Evolutionary conservation across 495 filamentous ascomycete species (phyloP).

Genomic region (Glutinoglossum americanum): DNA sequence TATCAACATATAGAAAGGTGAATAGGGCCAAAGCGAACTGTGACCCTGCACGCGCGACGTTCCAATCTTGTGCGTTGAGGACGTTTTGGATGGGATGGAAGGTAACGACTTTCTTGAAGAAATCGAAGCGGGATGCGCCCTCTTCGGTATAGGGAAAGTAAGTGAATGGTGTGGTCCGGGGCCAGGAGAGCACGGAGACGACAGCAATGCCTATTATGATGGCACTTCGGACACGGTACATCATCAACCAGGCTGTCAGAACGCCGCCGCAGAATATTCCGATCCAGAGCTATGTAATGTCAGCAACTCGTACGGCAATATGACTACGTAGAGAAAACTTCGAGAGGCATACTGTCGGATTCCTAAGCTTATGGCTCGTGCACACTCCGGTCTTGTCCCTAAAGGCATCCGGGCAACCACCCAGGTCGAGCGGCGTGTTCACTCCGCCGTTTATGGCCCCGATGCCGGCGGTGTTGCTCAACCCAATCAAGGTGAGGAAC

Average conservation of each 20-base stretch:
- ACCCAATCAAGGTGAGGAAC: conserved; percentile 58
- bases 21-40: conserved; percentile 62
- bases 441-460: conserved; percentile 40
- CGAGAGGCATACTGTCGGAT: conserved; percentile 20
- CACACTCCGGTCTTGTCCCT: conserved; percentile 18
- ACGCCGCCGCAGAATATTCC: conserved; percentile 68
- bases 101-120: conserved; percentile 63
- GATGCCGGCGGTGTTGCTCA: conserved; percentile 62
- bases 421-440: conserved; percentile 41
- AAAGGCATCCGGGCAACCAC: conserved; percentile 31
- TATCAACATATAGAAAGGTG: conserved; percentile 74
- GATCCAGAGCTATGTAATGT: conserved; percentile 36
- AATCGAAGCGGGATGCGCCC: conserved; percentile 48
- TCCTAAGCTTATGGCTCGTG: conserved; percentile 40
- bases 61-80: conserved; percentile 45
- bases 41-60: conserved; percentile 35
- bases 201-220: conserved; percentile 61
- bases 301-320: too few relatives aligned
- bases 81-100: conserved; percentile 53
- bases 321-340: too few relatives aligned
- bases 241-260: conserved; percentile 52
- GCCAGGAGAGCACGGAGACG: conserved; percentile 72
- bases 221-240: conserved; percentile 66
- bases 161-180: conserved; percentile 46
- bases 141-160: conserved; percentile 50